Percentiles rank a stretch among this genome's conserved stretches.
Conservation (phyloP, 768 basidiomycete genomes). For the Trametes cingulata region DNA sequence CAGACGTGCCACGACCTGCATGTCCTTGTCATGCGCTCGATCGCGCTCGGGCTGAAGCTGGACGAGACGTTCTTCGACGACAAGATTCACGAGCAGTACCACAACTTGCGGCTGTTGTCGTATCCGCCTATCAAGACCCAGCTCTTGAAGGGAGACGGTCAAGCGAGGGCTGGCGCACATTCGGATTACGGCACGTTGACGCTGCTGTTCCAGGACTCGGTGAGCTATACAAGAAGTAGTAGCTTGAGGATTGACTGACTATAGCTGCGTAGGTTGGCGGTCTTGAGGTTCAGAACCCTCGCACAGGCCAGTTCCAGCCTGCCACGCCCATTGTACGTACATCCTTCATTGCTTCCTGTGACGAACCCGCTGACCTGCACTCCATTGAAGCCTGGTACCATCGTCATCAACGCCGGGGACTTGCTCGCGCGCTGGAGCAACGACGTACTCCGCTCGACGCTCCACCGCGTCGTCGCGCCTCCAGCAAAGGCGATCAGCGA, state of each 20-base stretch:
- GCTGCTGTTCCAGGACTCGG: constrained; percentile 13
- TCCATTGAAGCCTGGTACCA: constrained; percentile 77
- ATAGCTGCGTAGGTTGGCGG: constrained; percentile 75
- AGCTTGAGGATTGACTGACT: constrained; percentile 21
- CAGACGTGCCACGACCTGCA: constrained; percentile 79
- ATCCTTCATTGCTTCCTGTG: neutral
- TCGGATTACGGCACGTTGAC: constrained; percentile 48
- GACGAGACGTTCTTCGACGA: constrained; percentile 75
- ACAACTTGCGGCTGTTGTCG: constrained; percentile 78
- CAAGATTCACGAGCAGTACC: constrained; percentile 73
- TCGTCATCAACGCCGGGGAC: constrained; percentile 83
- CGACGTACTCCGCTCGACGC: constrained; percentile 73
- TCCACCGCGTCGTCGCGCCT: constrained; percentile 83
- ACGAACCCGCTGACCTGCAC: neutral
- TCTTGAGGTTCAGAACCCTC: constrained; percentile 79
- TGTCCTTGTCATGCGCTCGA: constrained; percentile 76
- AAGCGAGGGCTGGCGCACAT: constrained; percentile 82
- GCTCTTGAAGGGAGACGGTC: constrained; percentile 60
- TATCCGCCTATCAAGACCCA: constrained; percentile 75
- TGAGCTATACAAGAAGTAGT: neutral
- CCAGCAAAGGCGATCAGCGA: constrained; percentile 48
- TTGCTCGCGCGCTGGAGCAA: constrained; percentile 84
- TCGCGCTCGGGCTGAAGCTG: constrained; percentile 78
- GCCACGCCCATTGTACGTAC: constrained; percentile 72
- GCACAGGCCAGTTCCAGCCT: constrained; percentile 68